phyloP scores from a whole-genome alignment of 2,329 filamentous ascomycete genomes.

The Penicillium sp. region DNA sequence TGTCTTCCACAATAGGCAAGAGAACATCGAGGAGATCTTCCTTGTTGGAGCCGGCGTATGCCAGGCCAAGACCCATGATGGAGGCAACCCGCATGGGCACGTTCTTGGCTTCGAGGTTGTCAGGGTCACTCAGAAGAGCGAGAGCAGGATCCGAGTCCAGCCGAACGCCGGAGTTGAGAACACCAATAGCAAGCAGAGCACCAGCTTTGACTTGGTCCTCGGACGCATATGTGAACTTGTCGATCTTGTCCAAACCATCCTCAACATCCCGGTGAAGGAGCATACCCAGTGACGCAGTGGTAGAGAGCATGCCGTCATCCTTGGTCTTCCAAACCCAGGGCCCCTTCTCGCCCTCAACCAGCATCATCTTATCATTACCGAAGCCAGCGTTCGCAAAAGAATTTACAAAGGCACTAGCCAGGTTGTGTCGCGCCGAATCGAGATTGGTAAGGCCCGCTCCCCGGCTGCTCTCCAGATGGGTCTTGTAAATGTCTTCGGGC shows the following conservation, averaged over 20 bases:
- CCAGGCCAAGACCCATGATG: constrained; percentile 93
- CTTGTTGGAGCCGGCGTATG: constrained; percentile 92
- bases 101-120: constrained; percentile 76
- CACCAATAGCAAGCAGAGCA: constrained; percentile 87
- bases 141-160: constrained; percentile 87
- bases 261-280: constrained; percentile 93
- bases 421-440: constrained; percentile 91
- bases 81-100: constrained; percentile 74
- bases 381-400: constrained; percentile 96
- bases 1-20: constrained; percentile 81
- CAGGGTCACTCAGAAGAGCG: constrained; percentile 75
- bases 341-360: constrained; percentile 81
- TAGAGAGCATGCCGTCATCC: constrained; percentile 95
- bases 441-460: constrained; percentile 91
- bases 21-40: constrained; percentile 82
- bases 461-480: constrained; percentile 90
- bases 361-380: constrained; percentile 96
- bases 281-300: constrained; percentile 87
- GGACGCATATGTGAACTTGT: constrained; percentile 82
- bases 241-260: constrained; percentile 85
- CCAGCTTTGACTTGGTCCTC: constrained; percentile 88
- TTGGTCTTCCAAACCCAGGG: constrained; percentile 99
- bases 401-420: constrained; percentile 94
- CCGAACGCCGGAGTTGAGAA: constrained; percentile 89
- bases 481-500: constrained; percentile 99